These are phyloP conservation scores for Cladosporium sp. DNA, from an alignment of 2,329 filamentous ascomycete species.

Conservation along the genomic window DNA sequence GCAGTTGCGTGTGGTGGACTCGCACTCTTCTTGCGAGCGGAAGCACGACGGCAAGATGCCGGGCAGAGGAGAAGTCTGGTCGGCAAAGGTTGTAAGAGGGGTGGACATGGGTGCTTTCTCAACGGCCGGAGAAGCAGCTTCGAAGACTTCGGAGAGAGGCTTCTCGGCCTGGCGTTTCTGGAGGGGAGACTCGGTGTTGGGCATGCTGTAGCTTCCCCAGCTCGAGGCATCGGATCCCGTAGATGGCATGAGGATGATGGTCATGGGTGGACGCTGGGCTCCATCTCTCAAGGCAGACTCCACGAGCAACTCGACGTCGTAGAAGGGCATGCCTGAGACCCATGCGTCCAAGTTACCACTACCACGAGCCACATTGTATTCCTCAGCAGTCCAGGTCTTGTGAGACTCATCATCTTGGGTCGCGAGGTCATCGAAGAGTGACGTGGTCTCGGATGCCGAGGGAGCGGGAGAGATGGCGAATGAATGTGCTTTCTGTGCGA, in stretches of 20 bases:
- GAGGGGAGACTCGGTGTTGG: constrained; percentile 19
- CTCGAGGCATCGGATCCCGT: constrained; percentile 14
- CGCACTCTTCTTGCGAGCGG: constrained; percentile 62
- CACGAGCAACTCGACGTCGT: constrained; percentile 14
- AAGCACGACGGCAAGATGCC: constrained; percentile 71
- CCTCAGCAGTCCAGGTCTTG: neutral
- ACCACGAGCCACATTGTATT: neutral
- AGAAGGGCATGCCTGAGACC: constrained; percentile 16
- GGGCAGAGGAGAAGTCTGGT: constrained; percentile 36
- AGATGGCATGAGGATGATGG: constrained; percentile 20
- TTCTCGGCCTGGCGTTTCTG: constrained; percentile 25
- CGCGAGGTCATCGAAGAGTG: constrained; percentile 28
- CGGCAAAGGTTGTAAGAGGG: constrained; percentile 22
- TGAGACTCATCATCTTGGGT: constrained; percentile 21
- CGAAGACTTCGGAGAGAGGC: constrained; percentile 14
- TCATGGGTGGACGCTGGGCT: constrained; percentile 15
- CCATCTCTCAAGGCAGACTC: neutral
- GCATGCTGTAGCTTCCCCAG: constrained; percentile 31
- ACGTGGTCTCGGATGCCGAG: constrained; percentile 18
- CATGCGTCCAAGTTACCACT: constrained; percentile 9
- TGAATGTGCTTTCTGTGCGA: constrained; percentile 11
- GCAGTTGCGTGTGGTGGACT: constrained; percentile 68
- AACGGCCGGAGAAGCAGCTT: neutral
- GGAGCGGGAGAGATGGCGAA: constrained; percentile 27
- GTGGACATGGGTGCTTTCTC: constrained; percentile 11